A percentile compares a stretch with the other conserved stretches of the same genome.
Evolutionary conservation across 2,329 filamentous ascomycete species (phyloP).

Genomic region (Phoma sp.): DNA sequence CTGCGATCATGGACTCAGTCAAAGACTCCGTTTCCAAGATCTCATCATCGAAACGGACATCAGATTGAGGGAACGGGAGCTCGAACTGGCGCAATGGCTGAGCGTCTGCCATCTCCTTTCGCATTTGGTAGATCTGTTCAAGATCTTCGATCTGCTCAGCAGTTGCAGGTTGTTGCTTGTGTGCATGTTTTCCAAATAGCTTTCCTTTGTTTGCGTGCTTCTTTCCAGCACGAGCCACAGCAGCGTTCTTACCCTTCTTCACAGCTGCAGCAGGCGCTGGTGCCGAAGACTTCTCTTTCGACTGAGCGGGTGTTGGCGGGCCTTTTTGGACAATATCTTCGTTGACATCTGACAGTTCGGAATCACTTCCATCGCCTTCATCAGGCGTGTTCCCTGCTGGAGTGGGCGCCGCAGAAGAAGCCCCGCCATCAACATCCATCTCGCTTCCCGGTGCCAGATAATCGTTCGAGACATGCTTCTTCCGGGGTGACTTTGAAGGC

Average conservation of each 20-base stretch:
- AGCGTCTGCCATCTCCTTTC: constrained; percentile 36
- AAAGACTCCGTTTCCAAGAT: constrained; percentile 45
- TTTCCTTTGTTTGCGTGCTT: constrained; percentile 43
- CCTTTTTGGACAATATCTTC: constrained; percentile 47
- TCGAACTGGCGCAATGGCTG: constrained; percentile 33
- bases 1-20: constrained; percentile 45
- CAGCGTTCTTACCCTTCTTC: constrained; percentile 41
- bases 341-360: constrained; percentile 47
- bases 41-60: constrained; percentile 47
- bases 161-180: constrained; percentile 38
- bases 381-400: constrained; percentile 38
- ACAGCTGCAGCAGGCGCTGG: constrained; percentile 20
- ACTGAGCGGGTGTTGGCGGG: constrained; percentile 37
- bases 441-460: constrained; percentile 21
- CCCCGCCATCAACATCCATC: constrained; percentile 31
- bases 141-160: constrained; percentile 38
- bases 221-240: constrained; percentile 38
- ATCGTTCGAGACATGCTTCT: constrained; percentile 34
- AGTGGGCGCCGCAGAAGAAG: constrained; percentile 36
- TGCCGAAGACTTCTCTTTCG: constrained; percentile 31
- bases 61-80: constrained; percentile 34
- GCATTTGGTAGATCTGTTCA: constrained; percentile 30
- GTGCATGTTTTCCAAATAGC: constrained; percentile 35
- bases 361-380: constrained; percentile 39
- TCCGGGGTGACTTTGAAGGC: constrained; percentile 43